These are phyloP conservation scores for Aureobasidium sp. DNA, from an alignment of 2,329 filamentous ascomycete species.

Conservation along the genomic window DNA sequence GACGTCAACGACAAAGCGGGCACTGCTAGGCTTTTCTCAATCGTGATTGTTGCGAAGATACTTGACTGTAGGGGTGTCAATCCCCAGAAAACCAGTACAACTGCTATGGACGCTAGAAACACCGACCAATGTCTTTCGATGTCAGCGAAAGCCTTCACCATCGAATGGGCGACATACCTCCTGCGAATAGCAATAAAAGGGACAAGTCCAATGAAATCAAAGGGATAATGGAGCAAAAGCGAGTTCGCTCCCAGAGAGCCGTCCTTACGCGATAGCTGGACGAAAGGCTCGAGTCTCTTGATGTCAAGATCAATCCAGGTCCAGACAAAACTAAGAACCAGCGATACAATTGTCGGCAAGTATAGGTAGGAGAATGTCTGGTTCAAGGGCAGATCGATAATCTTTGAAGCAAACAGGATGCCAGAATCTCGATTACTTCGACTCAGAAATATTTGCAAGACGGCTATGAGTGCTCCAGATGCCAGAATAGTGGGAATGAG, in stretches of 20 bases:
- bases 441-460: constrained; percentile 41
- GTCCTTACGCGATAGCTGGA: constrained; percentile 44
- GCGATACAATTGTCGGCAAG: constrained; percentile 47
- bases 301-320: constrained; percentile 54
- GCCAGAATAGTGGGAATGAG: not conserved
- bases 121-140: constrained; percentile 42
- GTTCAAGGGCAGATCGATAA: constrained; percentile 33
- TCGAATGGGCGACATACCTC: not conserved
- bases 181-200: constrained; percentile 27
- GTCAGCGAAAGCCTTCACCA: not conserved
- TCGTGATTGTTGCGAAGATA: constrained; percentile 40
- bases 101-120: constrained; percentile 41
- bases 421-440: constrained; percentile 39
- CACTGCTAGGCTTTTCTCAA: constrained; percentile 20
- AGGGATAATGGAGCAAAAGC: constrained; percentile 49
- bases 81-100: constrained; percentile 49
- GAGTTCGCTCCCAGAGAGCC: constrained; percentile 43
- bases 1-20: constrained; percentile 23
- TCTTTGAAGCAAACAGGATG: constrained; percentile 32
- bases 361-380: constrained; percentile 43
- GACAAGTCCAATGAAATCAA: constrained; percentile 41
- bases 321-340: constrained; percentile 52
- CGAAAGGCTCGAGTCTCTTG: constrained; percentile 54
- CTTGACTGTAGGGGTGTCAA: constrained; percentile 51
- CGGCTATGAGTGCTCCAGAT: constrained; percentile 34